These are phyloP conservation scores for Crithidia sp. DNA, from an alignment of 208 protist species.

Conservation along the genomic window DNA sequence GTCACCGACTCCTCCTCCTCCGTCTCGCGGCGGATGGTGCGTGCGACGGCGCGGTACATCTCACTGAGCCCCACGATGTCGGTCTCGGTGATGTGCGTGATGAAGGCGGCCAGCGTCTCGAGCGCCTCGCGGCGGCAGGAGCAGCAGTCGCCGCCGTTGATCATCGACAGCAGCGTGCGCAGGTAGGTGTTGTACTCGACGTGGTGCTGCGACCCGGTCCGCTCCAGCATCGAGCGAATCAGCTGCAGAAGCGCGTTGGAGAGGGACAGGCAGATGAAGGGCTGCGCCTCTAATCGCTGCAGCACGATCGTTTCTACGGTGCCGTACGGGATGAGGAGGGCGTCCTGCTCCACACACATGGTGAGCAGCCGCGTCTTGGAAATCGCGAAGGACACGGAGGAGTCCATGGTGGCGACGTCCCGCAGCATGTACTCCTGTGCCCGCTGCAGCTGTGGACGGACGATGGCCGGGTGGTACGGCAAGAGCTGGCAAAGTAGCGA, in stretches of 20 bases:
- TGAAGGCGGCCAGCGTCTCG: conserved; percentile 75
- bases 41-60: conserved; percentile 74
- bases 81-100: conserved; percentile 69
- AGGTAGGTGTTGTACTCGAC: conserved; percentile 57
- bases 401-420: conserved; percentile 80
- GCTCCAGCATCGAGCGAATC: conserved; percentile 75
- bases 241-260: conserved; percentile 74
- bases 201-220: conserved; percentile 62
- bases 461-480: conserved; percentile 64
- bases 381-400: conserved; percentile 77
- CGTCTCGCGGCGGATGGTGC: conserved; percentile 80
- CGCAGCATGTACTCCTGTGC: conserved; percentile 85
- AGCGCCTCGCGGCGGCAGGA: conserved; percentile 65
- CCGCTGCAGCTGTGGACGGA: conserved; percentile 72
- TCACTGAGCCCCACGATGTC: conserved; percentile 55
- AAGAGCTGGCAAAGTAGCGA: conserved; percentile 83
- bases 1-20: conserved; percentile 79
- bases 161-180: conserved; percentile 65
- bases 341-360: conserved; percentile 73
- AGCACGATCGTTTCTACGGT: conserved; percentile 73
- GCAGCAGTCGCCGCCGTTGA: conserved; percentile 79
- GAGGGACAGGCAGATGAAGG: conserved; percentile 79
- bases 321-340: conserved; percentile 65
- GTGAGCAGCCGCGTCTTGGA: conserved; percentile 63
- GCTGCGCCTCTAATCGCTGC: conserved; percentile 60